Evolutionary conservation across 2,329 filamentous ascomycete genomes (phyloP).

Genomic region (Reticulascus tulasneorum): DNA sequence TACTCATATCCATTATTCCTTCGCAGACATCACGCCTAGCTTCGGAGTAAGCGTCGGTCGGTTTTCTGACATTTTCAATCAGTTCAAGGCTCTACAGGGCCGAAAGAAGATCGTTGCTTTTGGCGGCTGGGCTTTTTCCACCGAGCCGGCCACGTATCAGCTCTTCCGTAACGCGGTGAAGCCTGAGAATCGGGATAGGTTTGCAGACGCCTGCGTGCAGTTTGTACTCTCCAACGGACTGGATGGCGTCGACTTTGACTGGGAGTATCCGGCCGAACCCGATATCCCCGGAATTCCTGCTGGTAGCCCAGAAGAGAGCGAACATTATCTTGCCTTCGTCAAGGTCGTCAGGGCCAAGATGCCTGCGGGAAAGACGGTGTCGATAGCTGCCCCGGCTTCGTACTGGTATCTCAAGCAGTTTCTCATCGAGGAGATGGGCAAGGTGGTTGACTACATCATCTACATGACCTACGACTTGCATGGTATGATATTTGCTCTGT

Average conservation of each 20-base stretch:
- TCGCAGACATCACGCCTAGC: constrained; percentile 19
- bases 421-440: constrained; percentile 26
- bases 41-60: constrained; percentile 19
- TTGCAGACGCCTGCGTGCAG: constrained; percentile 18
- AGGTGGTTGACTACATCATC: constrained; percentile 27
- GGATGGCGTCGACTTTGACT: constrained; percentile 25
- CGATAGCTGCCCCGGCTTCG: constrained; percentile 32
- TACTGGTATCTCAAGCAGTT: constrained; percentile 35
- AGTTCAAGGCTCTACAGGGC: constrained; percentile 23
- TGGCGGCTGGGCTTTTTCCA: constrained; percentile 38
- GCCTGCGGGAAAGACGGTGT: constrained; percentile 22
- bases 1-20: constrained; percentile 29
- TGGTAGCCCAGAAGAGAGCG: constrained; percentile 20
- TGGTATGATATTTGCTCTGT: too few species aligned
- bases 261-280: constrained; percentile 16
- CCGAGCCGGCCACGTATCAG: constrained; percentile 27
- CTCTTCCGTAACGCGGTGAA: constrained; percentile 32
- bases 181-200: constrained; percentile 9
- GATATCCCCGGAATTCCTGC: constrained; percentile 29
- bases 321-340: constrained; percentile 29
- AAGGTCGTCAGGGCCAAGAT: too few species aligned
- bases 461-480: constrained; percentile 32
- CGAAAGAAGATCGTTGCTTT: constrained; percentile 38
- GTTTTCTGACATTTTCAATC: constrained; percentile 20
- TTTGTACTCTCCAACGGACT: constrained; percentile 4